These are phyloP conservation scores for Brasilioporus rufonigricans DNA, from an alignment of 768 basidiomycete species.

Conservation along the genomic window DNA sequence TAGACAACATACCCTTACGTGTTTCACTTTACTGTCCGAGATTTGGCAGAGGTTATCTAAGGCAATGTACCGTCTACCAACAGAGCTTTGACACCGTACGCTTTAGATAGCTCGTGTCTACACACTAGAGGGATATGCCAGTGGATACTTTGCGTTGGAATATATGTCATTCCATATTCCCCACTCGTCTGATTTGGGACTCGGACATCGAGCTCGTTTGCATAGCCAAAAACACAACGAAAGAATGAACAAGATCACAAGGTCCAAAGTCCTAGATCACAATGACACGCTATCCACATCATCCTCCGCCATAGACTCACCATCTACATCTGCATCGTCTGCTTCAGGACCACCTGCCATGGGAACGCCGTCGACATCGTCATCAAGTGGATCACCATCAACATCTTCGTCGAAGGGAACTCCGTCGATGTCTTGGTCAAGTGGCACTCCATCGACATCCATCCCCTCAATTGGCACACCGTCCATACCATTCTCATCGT, in stretches of 20 bases:
- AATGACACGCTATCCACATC: slow-evolving; percentile 41
- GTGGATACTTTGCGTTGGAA: neutral
- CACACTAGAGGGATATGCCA: neutral
- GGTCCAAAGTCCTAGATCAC: slow-evolving; percentile 12
- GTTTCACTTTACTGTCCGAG: slow-evolving; percentile 18
- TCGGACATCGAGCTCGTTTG: neutral
- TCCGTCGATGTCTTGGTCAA: slow-evolving; percentile 40
- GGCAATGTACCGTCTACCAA: slow-evolving; percentile 18
- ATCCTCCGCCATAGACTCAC: slow-evolving; percentile 31
- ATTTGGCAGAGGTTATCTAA: slow-evolving; percentile 19
- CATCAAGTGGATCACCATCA: slow-evolving; percentile 29
- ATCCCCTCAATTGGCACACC: slow-evolving; percentile 51
- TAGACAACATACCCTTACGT: slow-evolving; percentile 20
- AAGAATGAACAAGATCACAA: neutral
- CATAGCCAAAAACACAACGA: neutral
- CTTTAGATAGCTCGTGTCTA: neutral
- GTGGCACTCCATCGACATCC: slow-evolving; percentile 49
- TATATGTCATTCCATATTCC: neutral
- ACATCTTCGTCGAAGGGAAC: slow-evolving; percentile 31
- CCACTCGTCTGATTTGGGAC: too few relatives aligned
- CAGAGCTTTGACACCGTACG: slow-evolving; percentile 25
- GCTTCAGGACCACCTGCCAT: slow-evolving; percentile 24
- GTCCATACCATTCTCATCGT: slow-evolving; percentile 48
- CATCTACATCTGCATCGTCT: slow-evolving; percentile 22
- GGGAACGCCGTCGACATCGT: slow-evolving; percentile 41